Conservation (phyloP, 129 eudicot species). For the Ambrosia trifida region DNA sequence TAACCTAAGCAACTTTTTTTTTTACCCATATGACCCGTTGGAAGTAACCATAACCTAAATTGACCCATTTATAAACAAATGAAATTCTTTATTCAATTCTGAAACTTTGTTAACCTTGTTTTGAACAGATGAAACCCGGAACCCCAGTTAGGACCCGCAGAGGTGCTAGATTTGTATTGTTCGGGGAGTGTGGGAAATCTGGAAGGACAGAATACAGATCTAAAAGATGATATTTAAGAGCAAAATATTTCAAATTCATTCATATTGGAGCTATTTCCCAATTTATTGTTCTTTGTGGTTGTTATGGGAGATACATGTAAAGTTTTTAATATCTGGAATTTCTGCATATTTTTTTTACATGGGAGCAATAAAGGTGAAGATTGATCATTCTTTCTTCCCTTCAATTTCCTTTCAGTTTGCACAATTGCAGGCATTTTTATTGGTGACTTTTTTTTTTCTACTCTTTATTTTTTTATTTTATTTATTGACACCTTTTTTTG, state of each 20-base stretch:
- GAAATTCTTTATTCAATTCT: background rate
- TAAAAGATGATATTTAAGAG: conserved; percentile 45
- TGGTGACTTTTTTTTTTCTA: background rate
- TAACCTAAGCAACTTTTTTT: background rate
- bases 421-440: conserved; percentile 12
- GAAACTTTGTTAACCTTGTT: conserved; percentile 4
- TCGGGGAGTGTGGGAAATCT: conserved; percentile 78
- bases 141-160: conserved; percentile 55
- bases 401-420: conserved; percentile 12
- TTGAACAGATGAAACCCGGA: conserved; percentile 54
- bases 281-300: conserved; percentile 25
- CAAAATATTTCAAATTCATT: conserved; percentile 19
- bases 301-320: conserved; percentile 31
- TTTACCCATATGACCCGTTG: background rate
- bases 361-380: conserved; percentile 37
- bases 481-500: background rate
- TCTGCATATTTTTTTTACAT: conserved; percentile 40
- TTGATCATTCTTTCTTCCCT: conserved; percentile 36
- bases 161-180: conserved; percentile 59
- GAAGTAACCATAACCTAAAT: background rate
- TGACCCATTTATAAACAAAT: background rate
- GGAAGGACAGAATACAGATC: conserved; percentile 44
- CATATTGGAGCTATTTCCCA: conserved; percentile 13
- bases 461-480: background rate
- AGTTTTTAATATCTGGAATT: conserved; percentile 27